Base-by-base conservation (phyloP, 1,284 basidiomycete genomes). In the Malassezia psittaci region DNA sequence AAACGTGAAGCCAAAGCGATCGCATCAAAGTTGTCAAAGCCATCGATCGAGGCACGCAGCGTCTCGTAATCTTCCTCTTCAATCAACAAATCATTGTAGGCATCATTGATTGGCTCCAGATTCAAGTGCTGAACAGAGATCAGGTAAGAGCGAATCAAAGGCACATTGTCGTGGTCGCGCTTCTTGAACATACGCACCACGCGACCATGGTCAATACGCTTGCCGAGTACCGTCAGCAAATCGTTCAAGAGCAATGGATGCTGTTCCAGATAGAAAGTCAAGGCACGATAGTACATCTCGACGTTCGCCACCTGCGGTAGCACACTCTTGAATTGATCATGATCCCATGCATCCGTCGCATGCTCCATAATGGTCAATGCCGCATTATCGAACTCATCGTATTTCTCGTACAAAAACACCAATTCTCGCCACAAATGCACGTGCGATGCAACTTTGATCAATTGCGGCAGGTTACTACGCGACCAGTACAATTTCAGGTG, bases 1-100 rank as follows among this genome's bases (percentile, higher is more conserved):
- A 99, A 77, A 45, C 87, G 82, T 66, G 83, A 82, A 2, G 94
- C 93, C 32, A 99, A 83, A 45, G 79, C 82, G 63, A 91, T 83
- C 61, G 88, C 88, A 77, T 98, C 89, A 79, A 96, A 98, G 78
- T 94, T 96, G 77, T 96, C 90, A 71, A 93, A 91, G 75, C 88
- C 90, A 77, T 96, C 91, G 61, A 98, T 90, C 19, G 88, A 90
- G 72, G 90, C 90, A 12, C 94, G 85, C 9, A 98, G 81, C 1
- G 91, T 96, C 76, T 93, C 90, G 79, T 90, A 90, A 76, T 98
- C 93, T 77, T 98, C 94, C 77, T 99, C 94, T 76, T 99, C 94
- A 61, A 98, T 96, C 52, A 98, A 80, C 34, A 98, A 79, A 68
- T 90, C 88, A 73, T 96, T 94, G 79, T 93, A 96, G 4, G 91